A percentile compares a stretch with the other conserved stretches of the same genome.
phyloP scores from a whole-genome alignment of 306 rosid species.

The Prunus fruticosa region DNA sequence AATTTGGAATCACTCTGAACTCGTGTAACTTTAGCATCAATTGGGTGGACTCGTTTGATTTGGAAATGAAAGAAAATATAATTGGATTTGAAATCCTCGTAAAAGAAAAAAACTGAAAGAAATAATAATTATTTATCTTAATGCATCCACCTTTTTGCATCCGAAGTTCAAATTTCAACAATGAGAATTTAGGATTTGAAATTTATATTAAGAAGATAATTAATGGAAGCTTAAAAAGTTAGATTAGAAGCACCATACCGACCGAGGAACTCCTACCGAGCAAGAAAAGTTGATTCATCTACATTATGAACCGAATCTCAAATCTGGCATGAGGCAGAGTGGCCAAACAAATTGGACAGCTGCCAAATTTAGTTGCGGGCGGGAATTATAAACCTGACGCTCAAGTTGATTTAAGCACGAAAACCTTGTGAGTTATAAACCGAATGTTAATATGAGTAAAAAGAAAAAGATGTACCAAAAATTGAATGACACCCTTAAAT shows the following conservation, averaged over 20 bases:
- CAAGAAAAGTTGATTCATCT: background rate
- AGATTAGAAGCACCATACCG: background rate
- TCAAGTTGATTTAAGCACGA: background rate
- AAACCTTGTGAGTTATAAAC: too few species aligned
- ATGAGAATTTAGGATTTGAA: too few species aligned
- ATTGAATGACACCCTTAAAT: too few species aligned
- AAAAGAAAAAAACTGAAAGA: too few species aligned
- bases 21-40: background rate
- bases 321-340: background rate
- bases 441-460: too few species aligned
- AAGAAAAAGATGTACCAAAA: too few species aligned
- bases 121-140: too few species aligned
- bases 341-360: background rate
- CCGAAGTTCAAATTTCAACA: too few species aligned
- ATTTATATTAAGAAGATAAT: too few species aligned
- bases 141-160: fast-evolving
- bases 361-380: background rate
- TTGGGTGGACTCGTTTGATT: background rate
- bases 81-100: background rate
- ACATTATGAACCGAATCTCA: background rate
- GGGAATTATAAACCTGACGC: background rate
- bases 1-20: background rate
- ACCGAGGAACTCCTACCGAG: background rate
- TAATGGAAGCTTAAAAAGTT: too few species aligned
- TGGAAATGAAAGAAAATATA: background rate